phyloP scores from a whole-genome alignment of 1,284 basidiomycete genomes.

The Cutaneotrichosporon dermatis region DNA sequence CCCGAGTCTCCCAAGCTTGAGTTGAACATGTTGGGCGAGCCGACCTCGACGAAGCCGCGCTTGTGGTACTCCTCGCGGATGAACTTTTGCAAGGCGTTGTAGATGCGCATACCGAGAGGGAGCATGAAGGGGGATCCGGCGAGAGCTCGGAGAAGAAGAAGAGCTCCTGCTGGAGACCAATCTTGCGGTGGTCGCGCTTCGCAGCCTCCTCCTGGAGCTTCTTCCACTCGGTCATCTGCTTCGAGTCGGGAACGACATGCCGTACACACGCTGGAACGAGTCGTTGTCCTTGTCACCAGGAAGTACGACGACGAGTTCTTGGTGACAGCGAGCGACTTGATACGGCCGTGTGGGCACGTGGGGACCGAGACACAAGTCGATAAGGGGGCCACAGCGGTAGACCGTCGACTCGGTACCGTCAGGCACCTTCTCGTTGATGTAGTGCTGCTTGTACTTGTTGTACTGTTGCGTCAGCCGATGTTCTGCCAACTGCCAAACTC shows the following conservation, averaged over 20 bases:
- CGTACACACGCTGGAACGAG: slow-evolving; percentile 93
- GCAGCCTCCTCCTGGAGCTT: slow-evolving; percentile 93
- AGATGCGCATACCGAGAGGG: slow-evolving; percentile 94
- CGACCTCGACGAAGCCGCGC: slow-evolving; percentile 61
- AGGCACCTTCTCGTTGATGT: slow-evolving; percentile 92
- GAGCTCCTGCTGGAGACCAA: slow-evolving; percentile 93
- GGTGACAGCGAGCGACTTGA: slow-evolving; percentile 93
- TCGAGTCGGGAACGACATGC: slow-evolving; percentile 98
- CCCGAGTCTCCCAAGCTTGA: slow-evolving; percentile 99
- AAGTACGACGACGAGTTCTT: slow-evolving; percentile 99
- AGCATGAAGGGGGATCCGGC: slow-evolving; percentile 94
- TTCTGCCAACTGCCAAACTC: slow-evolving; percentile 29
- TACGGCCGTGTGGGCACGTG: slow-evolving; percentile 99
- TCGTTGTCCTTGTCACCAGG: slow-evolving; percentile 93
- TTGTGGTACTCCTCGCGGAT: slow-evolving; percentile 67
- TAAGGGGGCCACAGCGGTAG: slow-evolving; percentile 97
- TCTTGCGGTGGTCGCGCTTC: slow-evolving; percentile 94
- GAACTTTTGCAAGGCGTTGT: slow-evolving; percentile 87
- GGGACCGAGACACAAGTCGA: slow-evolving; percentile 94
- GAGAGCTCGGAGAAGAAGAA: slow-evolving; percentile 98
- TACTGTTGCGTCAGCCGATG: slow-evolving; percentile 59
- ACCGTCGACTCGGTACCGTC: slow-evolving; percentile 97
- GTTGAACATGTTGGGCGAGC: slow-evolving; percentile 97
- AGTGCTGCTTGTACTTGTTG: slow-evolving; percentile 97
- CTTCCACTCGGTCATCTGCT: slow-evolving; percentile 94